A percentile compares a stretch with the other conserved stretches of the same genome.
Evolutionary conservation across 2,329 filamentous ascomycete genomes (phyloP).

Genomic region (Hymenotorrendiella dingleyae): DNA sequence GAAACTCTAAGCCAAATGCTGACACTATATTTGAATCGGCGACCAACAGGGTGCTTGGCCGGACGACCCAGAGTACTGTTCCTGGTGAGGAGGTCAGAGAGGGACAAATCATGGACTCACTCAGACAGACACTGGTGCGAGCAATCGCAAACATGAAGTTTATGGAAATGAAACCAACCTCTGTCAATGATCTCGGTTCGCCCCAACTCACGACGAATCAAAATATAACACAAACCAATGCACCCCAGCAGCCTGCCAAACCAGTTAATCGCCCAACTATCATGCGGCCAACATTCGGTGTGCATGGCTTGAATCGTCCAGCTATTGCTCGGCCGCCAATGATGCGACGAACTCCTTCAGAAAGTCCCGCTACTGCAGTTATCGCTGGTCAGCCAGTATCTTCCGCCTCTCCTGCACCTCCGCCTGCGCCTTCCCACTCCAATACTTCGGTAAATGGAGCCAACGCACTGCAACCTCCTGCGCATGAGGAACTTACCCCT

Average conservation of each 20-base stretch:
- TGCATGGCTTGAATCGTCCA: conserved; percentile 17
- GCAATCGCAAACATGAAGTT: conserved; percentile 17
- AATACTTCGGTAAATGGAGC: conserved; percentile 4
- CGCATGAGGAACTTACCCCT: conserved; percentile 16
- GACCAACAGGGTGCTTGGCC: conserved; percentile 26
- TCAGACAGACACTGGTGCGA: conserved; percentile 23
- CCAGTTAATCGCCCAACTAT: conserved; percentile 17
- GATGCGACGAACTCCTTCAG: conserved; percentile 21
- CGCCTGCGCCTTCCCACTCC: conserved; percentile 3
- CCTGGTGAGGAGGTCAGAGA: conserved; percentile 19
- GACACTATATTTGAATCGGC: too few relatives aligned
- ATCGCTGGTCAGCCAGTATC: conserved; percentile 15
- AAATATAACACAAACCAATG: conserved; percentile 14
- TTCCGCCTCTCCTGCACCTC: conserved; percentile 21
- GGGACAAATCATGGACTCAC: conserved; percentile 23
- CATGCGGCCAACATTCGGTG: conserved; percentile 25
- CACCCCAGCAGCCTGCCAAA: conserved; percentile 15
- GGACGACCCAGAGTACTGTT: conserved; percentile 18
- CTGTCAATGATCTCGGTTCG: too few relatives aligned
- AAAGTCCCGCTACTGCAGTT: conserved; percentile 17
- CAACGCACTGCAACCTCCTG: conserved; percentile 6
- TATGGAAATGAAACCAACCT: too few relatives aligned
- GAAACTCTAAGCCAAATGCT: too few relatives aligned
- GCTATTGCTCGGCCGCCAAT: conserved; percentile 28
- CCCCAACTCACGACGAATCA: conserved; percentile 17